A percentile compares a stretch with the other conserved stretches of the same genome.
phyloP scores from a whole-genome alignment of 2,329 filamentous ascomycete genomes.

The Colletotrichum simmondsii region DNA sequence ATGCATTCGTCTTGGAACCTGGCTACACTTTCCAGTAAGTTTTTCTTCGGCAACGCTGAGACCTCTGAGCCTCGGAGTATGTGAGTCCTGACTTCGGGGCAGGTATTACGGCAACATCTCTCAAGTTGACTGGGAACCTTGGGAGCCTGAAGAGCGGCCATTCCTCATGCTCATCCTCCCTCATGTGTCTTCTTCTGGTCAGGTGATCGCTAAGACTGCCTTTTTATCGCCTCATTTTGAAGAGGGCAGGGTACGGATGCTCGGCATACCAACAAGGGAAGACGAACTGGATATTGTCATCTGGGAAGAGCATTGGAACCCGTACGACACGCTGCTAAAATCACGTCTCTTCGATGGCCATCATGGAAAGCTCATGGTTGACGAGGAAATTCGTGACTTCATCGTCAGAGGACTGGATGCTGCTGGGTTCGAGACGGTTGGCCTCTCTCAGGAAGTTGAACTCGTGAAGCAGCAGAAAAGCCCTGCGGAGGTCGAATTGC shows the following conservation, averaged over 20 bases:
- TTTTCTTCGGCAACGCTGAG: too few relatives aligned
- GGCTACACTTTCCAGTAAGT: slow-evolving; percentile 70
- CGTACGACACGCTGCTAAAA: slow-evolving; percentile 64
- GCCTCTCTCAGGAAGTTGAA: slow-evolving; percentile 65
- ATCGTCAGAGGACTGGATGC: slow-evolving; percentile 66
- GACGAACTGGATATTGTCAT: slow-evolving; percentile 63
- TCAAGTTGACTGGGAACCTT: slow-evolving; percentile 71
- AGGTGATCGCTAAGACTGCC: slow-evolving; percentile 62
- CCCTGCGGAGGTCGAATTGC: slow-evolving; percentile 63
- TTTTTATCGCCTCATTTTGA: slow-evolving; percentile 72
- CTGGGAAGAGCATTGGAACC: slow-evolving; percentile 75
- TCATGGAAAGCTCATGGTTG: slow-evolving; percentile 64
- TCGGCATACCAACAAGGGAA: slow-evolving; percentile 65
- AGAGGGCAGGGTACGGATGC: slow-evolving; percentile 66
- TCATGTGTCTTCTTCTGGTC: slow-evolving; percentile 46
- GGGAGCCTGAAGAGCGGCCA: slow-evolving; percentile 73
- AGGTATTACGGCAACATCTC: slow-evolving; percentile 70
- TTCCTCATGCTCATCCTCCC: slow-evolving; percentile 72
- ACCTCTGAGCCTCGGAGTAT: not conserved
- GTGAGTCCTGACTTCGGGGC: not conserved
- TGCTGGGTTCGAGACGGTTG: slow-evolving; percentile 66
- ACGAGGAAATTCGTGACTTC: slow-evolving; percentile 73
- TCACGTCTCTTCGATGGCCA: slow-evolving; percentile 51
- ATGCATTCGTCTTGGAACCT: slow-evolving; percentile 72
- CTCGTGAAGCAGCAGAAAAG: slow-evolving; percentile 69